Conservation (phyloP, 768 basidiomycete genomes). For the Postia placenta region DNA sequence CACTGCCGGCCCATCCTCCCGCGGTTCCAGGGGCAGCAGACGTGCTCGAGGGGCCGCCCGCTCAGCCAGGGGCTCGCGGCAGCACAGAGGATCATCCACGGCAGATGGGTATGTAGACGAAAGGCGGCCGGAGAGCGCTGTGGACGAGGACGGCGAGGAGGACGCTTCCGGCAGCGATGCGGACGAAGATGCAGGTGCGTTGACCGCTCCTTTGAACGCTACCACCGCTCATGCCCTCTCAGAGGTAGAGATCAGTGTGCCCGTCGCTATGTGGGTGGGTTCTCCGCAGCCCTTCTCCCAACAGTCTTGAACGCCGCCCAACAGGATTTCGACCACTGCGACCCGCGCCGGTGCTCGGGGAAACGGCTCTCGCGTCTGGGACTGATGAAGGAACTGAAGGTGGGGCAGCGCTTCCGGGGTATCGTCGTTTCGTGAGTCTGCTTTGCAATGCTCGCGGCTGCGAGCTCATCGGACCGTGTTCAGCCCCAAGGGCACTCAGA, state of each 20-base stretch:
- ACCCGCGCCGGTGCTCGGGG: conserved; percentile 81
- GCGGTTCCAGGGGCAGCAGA: neutral
- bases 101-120: conserved; percentile 23
- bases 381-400: conserved; percentile 74
- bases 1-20: conserved; percentile 1
- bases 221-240: neutral
- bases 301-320: neutral
- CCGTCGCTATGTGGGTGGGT: conserved; percentile 95
- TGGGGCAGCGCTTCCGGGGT: conserved; percentile 86
- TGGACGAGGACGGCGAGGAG: conserved; percentile 38
- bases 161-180: conserved; percentile 23
- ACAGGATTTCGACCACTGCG: conserved; percentile 97
- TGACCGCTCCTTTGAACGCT: neutral
- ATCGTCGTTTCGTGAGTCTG: conserved; percentile 86
- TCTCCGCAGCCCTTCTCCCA: neutral
- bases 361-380: conserved; percentile 87
- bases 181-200: neutral
- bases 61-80: conserved; percentile 28
- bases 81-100: conserved; percentile 18
- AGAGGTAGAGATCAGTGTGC: conserved; percentile 38
- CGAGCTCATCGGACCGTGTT: conserved; percentile 3
- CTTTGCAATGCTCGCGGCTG: neutral
- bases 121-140: conserved; percentile 51
- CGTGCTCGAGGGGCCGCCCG: conserved; percentile 10
- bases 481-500: conserved; percentile 78